Evolutionary conservation across 2,329 filamentous ascomycete species (phyloP), one percentile per base, ranked within the genome.

Genomic region (Blastomyces percursus): DNA sequence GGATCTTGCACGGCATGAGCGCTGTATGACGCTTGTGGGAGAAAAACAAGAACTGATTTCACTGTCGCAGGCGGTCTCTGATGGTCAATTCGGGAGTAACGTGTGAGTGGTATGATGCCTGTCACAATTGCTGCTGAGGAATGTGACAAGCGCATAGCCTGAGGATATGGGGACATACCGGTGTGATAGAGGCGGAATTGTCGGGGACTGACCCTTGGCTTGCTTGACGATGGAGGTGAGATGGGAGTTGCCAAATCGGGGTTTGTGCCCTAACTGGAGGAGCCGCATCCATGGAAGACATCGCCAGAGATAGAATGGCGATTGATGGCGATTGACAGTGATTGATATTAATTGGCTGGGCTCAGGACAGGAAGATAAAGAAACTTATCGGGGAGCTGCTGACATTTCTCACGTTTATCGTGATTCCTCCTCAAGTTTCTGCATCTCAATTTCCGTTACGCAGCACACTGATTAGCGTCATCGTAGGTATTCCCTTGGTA

Each of bases 1-100:
- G 55, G 38, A 42, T 58, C 55, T 42, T 30, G 55, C 55, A 58
- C 55, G 30, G 21, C 38, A 46, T 58, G 46, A 58, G 55, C 21
- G 55, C 24, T 58, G 55, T 38, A 58, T 44, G 1, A 9, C 51
- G 51, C 1, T 11, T 24, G n/a, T 14, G 51, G 27, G 38, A 16
- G 55, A 14, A 30, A 27, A 30, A 27, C 32, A 44, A 27, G 55
- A 58, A 30, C 21, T 42, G 35, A 24, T 38, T 56, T 38, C 30
- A 14, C 19, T 27, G n/a, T 56, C 19, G 54, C 14, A n/a, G 54
- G 32, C 35, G n/a, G 32, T 27, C 35, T 42, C 54, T 24, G 35
- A 57, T 35, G 54, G 54, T 24, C 11, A 40, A 57, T 57, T 35
- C 8, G 50, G 14, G 50, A 54, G 21, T 14, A 9, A 55, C 12